Conservation (phyloP, 176 grass and related monocot genomes). For the Ensete ventricosum region DNA sequence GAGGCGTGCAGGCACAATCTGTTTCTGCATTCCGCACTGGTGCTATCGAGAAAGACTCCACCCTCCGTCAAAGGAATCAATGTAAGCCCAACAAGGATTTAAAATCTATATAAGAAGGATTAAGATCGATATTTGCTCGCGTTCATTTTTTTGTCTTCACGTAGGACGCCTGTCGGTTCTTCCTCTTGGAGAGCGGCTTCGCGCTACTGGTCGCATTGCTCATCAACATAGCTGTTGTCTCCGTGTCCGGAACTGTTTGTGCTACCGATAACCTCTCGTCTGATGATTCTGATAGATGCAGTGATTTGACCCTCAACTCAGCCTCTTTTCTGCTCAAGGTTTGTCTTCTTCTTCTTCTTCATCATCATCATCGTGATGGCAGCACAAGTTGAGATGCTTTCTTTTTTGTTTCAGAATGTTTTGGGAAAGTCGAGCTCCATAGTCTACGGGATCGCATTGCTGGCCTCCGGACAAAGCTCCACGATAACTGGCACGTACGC, state of each 20-base stretch:
- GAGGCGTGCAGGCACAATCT: slow-evolving; percentile 56
- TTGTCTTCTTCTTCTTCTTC: not conserved
- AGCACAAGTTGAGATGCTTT: not conserved
- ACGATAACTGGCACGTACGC: slow-evolving; percentile 86
- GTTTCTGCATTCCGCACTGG: slow-evolving; percentile 82
- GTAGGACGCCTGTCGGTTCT: slow-evolving; percentile 71
- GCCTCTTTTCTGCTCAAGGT: slow-evolving; percentile 87
- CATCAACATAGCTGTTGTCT: slow-evolving; percentile 72
- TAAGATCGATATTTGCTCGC: too few relatives aligned
- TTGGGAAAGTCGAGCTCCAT: slow-evolving; percentile 68
- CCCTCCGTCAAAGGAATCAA: slow-evolving; percentile 68
- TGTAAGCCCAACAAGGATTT: slow-evolving; percentile 14
- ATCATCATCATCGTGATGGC: not conserved
- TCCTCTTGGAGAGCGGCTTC: slow-evolving; percentile 69
- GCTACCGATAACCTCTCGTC: slow-evolving; percentile 24
- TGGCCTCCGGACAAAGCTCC: slow-evolving; percentile 90
- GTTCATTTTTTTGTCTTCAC: not conserved
- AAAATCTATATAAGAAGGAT: too few relatives aligned
- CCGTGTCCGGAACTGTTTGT: slow-evolving; percentile 67
- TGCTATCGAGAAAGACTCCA: slow-evolving; percentile 72
- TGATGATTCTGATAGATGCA: slow-evolving; percentile 32
- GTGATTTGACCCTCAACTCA: slow-evolving; percentile 45
- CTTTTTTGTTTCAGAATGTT: slow-evolving; percentile 39
- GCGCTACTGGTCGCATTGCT: slow-evolving; percentile 76
- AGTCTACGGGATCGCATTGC: slow-evolving; percentile 61